Percentiles rank a stretch among this genome's conserved stretches.
These are phyloP conservation scores for Boechera retrofracta DNA, from an alignment of 345 rosid species.

Conservation along the genomic window DNA sequence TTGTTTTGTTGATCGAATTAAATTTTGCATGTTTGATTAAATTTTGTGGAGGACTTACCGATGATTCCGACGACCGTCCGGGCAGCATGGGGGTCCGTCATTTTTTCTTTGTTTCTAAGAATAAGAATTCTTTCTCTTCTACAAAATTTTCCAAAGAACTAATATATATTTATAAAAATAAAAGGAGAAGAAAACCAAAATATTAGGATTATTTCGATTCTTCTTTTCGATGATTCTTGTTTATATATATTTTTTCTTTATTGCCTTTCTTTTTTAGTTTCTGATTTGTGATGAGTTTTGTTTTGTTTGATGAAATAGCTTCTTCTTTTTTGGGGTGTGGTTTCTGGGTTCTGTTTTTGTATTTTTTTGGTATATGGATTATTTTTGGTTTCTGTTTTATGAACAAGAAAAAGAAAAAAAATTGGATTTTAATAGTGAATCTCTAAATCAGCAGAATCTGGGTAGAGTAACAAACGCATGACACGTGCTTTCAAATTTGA, in stretches of 20 bases:
- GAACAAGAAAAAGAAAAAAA: background rate
- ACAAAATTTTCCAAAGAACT: constrained; percentile 21
- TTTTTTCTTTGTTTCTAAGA: constrained; percentile 9
- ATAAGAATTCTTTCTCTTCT: constrained; percentile 22
- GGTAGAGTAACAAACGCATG: constrained; percentile 20
- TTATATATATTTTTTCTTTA: background rate
- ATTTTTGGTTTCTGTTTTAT: constrained; percentile 38
- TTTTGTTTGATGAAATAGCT: constrained; percentile 24
- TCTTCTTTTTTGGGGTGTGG: constrained; percentile 6
- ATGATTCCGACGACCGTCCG: constrained; percentile 64
- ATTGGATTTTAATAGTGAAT: constrained; percentile 29
- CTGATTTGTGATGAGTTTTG: constrained; percentile 16
- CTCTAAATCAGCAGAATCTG: constrained; percentile 25
- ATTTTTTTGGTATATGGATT: constrained; percentile 1
- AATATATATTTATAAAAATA: background rate
- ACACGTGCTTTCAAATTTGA: constrained; percentile 26
- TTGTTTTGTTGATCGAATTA: constrained; percentile 1
- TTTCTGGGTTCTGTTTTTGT: constrained; percentile 35
- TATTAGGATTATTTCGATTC: constrained; percentile 2
- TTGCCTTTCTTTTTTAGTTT: constrained; percentile 15
- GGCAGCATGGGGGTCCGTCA: constrained; percentile 34
- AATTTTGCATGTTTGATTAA: background rate
- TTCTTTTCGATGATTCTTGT: constrained; percentile 25
- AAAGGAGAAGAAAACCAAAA: background rate
- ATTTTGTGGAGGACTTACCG: constrained; percentile 48